phyloP scores from a whole-genome alignment of 2,329 filamentous ascomycete species.

The Diaporthe helianthi region DNA sequence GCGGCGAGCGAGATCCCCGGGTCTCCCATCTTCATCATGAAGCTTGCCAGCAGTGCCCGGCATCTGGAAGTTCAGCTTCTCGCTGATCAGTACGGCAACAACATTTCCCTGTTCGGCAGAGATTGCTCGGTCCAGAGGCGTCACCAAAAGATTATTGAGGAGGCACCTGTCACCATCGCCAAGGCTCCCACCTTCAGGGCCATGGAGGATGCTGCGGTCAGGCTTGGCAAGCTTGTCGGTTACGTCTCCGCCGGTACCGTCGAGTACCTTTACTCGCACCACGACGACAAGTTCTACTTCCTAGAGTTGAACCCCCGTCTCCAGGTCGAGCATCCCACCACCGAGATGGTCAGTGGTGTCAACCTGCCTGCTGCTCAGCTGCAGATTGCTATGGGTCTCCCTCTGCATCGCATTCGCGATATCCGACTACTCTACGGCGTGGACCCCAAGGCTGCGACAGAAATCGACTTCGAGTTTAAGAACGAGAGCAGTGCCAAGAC shows the following conservation, averaged over 20 bases:
- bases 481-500: conserved; percentile 81
- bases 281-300: conserved; percentile 99
- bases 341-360: conserved; percentile 98
- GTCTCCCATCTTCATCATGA: conserved; percentile 99
- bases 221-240: conserved; percentile 90
- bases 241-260: conserved; percentile 99
- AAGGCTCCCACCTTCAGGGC: conserved; percentile 87
- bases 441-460: conserved; percentile 83
- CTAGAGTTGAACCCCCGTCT: conserved; percentile 98
- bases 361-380: conserved; percentile 97
- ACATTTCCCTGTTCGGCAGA: conserved; percentile 97
- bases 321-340: conserved; percentile 98
- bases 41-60: conserved; percentile 93
- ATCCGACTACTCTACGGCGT: conserved; percentile 96
- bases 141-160: conserved; percentile 99
- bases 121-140: conserved; percentile 98
- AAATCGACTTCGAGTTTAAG: conserved; percentile 97
- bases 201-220: conserved; percentile 97
- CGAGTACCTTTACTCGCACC: conserved; percentile 97
- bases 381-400: conserved; percentile 98
- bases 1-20: conserved; percentile 97
- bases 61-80: conserved; percentile 98
- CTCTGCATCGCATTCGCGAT: conserved; percentile 92
- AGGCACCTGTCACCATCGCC: conserved; percentile 96
- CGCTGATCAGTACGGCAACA: conserved; percentile 99